Conservation (phyloP, 495 filamentous ascomycete species). For the Podospora conica region DNA sequence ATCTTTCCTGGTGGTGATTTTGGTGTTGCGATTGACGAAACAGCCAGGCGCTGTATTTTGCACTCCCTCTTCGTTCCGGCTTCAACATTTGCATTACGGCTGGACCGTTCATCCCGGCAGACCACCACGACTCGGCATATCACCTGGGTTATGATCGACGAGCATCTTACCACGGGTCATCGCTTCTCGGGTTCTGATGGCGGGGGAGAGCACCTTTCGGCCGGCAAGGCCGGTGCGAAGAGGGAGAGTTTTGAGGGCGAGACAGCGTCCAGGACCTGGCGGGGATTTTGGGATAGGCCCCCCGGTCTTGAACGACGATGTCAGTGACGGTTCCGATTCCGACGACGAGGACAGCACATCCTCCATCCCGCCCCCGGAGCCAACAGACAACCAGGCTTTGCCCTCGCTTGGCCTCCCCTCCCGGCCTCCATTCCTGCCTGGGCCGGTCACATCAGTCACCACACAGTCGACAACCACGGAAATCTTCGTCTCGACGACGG, state of each 20-base stretch:
- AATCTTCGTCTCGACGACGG: background rate
- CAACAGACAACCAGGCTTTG: background rate
- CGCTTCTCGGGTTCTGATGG: background rate
- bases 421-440: background rate
- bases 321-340: background rate
- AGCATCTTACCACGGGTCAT: background rate
- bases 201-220: background rate
- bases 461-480: background rate
- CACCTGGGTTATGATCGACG: background rate
- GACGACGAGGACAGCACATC: background rate
- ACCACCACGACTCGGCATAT: too few species aligned
- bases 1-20: background rate
- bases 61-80: background rate
- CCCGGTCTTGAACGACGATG: background rate
- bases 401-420: background rate
- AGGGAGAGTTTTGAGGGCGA: background rate
- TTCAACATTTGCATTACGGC: background rate
- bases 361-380: background rate
- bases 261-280: background rate
- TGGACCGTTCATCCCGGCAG: background rate
- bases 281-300: background rate
- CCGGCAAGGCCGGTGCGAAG: background rate
- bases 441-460: background rate
- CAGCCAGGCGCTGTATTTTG: background rate
- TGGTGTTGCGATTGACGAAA: background rate